Percentiles rank a stretch among this genome's conserved stretches.
phyloP scores from a whole-genome alignment of 257 asterid species.

The Solanum sejunctum region DNA sequence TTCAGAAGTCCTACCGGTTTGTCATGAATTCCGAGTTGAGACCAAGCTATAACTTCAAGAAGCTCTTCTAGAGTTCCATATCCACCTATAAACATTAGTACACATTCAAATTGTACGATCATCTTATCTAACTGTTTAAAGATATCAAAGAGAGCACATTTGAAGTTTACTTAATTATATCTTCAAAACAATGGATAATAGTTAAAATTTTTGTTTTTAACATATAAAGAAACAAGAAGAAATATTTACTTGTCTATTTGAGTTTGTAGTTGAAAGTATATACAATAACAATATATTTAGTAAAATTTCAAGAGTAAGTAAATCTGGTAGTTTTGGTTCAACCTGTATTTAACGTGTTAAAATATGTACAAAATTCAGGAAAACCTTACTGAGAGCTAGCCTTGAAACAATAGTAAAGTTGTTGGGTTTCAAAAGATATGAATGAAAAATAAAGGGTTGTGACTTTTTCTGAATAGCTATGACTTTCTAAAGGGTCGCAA shows the following conservation, averaged over 20 bases:
- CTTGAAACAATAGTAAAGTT: neutral
- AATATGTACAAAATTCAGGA: neutral
- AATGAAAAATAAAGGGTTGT: no score
- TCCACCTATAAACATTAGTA: conserved; percentile 9
- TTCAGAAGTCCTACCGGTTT: conserved; percentile 32
- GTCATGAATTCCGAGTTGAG: conserved; percentile 35
- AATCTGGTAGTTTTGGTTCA: neutral
- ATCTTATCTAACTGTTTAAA: neutral
- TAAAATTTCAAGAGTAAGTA: no score
- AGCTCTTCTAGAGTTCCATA: conserved; percentile 35
- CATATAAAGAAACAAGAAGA: neutral
- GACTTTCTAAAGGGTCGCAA: no score
- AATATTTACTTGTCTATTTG: neutral
- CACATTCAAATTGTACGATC: neutral
- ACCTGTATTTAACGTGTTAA: neutral
- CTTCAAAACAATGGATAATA: neutral
- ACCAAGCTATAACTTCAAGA: conserved; percentile 31
- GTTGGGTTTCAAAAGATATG: no score
- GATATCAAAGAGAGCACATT: neutral
- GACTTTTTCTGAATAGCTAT: no score
- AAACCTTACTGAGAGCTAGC: neutral
- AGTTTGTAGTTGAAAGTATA: neutral
- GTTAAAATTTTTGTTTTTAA: neutral
- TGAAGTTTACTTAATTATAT: neutral
- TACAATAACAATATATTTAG: no score